Evolutionary conservation across 2,329 filamentous ascomycete genomes (phyloP).

Genomic region (Bipolaris gigantea): DNA sequence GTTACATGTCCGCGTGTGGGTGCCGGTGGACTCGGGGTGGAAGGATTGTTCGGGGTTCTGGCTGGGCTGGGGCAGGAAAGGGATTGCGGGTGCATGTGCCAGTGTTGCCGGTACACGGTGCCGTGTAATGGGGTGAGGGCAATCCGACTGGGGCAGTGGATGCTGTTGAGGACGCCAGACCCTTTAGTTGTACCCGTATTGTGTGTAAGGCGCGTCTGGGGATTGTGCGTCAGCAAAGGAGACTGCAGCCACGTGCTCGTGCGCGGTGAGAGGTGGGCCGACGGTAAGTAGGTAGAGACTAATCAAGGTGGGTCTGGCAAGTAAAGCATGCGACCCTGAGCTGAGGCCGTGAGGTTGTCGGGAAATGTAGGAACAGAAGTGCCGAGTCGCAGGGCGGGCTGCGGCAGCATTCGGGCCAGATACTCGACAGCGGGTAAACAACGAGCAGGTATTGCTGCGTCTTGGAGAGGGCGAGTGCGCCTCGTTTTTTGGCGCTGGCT

Average conservation of each 20-base stretch:
- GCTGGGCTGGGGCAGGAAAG: not conserved
- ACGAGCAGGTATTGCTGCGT: not conserved
- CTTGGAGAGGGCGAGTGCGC: not conserved
- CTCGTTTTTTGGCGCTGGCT: not conserved
- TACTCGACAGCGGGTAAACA: conserved; percentile 20
- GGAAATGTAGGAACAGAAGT: conserved; percentile 28
- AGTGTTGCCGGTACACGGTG: not conserved
- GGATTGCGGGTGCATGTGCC: not conserved
- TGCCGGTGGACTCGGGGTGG: not conserved
- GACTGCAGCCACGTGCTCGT: conserved; percentile 21
- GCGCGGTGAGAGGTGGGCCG: conserved; percentile 21
- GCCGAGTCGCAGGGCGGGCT: conserved; percentile 9
- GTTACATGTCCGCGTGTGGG: conserved; percentile 6
- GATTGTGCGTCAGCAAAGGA: conserved; percentile 16
- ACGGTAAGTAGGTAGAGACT: conserved; percentile 6
- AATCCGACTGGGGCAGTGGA: not conserved
- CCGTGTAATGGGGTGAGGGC: not conserved
- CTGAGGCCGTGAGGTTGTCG: conserved; percentile 16
- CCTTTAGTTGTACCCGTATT: not conserved
- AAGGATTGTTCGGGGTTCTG: not conserved
- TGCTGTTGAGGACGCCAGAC: conserved; percentile 14
- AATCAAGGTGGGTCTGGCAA: conserved; percentile 18
- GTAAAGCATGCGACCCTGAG: conserved; percentile 24
- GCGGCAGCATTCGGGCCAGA: conserved; percentile 18
- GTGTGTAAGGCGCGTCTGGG: conserved; percentile 7